A percentile compares a stretch with the other conserved stretches of the same genome.
These are phyloP conservation scores for Rostrohypoxylon terebratum DNA, from an alignment of 495 filamentous ascomycete species.

Conservation along the genomic window DNA sequence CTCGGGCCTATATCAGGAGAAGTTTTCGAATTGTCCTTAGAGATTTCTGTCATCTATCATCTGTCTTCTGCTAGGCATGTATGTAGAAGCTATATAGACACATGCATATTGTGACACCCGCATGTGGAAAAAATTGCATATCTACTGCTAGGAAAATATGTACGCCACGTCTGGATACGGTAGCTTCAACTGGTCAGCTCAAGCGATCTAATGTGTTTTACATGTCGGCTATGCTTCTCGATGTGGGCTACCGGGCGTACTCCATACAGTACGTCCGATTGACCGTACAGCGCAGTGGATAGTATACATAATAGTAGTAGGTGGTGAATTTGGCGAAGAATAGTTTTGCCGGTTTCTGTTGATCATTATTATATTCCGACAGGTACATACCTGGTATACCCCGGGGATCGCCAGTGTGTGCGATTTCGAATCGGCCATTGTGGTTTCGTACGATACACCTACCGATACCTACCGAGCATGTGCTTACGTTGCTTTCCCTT, in stretches of 20 bases:
- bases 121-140: not conserved
- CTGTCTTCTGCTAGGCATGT: not conserved
- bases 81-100: not conserved
- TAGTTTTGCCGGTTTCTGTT: constrained; percentile 20
- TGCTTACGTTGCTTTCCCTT: constrained; percentile 29
- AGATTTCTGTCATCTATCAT: not conserved
- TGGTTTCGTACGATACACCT: constrained; percentile 39
- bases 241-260: constrained; percentile 11
- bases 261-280: constrained; percentile 1
- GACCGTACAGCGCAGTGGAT: not conserved
- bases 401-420: constrained; percentile 23
- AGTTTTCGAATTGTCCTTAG: constrained; percentile 5
- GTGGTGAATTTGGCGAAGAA: constrained; percentile 9
- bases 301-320: too few species aligned
- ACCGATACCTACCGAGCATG: constrained; percentile 26
- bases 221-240: constrained; percentile 22
- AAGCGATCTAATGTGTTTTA: constrained; percentile 1
- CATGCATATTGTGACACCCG: constrained; percentile 9
- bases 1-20: constrained; percentile 27
- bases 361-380: constrained; percentile 33
- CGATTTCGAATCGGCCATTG: constrained; percentile 34
- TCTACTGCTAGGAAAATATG: not conserved
- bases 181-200: not conserved
- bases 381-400: not conserved
- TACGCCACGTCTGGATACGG: not conserved